Conservation (phyloP, 2,329 filamentous ascomycete species). For the Fulvia fulva region DNA sequence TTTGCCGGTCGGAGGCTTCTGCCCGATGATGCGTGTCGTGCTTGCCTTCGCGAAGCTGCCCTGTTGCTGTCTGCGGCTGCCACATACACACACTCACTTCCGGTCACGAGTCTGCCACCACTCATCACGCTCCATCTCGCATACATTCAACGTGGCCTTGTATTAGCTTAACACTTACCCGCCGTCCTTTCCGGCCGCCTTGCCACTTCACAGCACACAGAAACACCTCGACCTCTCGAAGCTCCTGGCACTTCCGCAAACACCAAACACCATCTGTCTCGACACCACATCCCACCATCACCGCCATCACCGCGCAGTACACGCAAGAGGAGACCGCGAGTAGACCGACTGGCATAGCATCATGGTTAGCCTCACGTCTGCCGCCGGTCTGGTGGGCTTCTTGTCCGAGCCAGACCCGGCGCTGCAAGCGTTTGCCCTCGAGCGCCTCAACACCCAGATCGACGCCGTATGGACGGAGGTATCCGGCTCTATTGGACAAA, state of each 20-base stretch:
- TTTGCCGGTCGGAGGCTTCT: no score
- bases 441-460: conserved; percentile 93
- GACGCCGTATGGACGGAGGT: conserved; percentile 98
- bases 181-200: not conserved
- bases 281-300: conserved; percentile 11
- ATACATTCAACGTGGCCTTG: not conserved
- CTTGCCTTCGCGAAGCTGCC: no score
- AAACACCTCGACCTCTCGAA: conserved; percentile 5
- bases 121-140: not conserved
- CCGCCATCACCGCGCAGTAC: conserved; percentile 5
- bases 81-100: not conserved
- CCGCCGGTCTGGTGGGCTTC: conserved; percentile 91
- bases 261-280: conserved; percentile 7
- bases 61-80: not conserved
- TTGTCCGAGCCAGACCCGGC: conserved; percentile 91
- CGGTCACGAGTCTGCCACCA: not conserved
- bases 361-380: conserved; percentile 93
- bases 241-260: conserved; percentile 2
- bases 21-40: no score
- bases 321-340: not conserved
- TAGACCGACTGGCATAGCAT: conserved; percentile 2
- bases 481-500: conserved; percentile 83
- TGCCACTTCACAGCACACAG: conserved; percentile 1
- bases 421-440: conserved; percentile 89
- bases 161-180: not conserved